Conservation (phyloP, 129 eudicot species). For the Pittosporum tobira region DNA sequence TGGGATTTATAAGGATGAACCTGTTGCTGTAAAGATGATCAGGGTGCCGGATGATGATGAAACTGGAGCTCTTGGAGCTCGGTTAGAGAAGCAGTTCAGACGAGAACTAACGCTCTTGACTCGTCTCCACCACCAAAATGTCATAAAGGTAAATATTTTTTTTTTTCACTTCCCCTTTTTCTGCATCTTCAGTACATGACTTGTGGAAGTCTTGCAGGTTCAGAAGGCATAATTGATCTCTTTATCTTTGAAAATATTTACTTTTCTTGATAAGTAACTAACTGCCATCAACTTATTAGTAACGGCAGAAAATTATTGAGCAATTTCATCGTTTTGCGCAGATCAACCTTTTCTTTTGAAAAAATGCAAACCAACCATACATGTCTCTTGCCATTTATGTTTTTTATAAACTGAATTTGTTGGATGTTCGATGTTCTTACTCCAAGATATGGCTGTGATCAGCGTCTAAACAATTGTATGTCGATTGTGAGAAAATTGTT, state of each 20-base stretch:
- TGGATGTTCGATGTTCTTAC: not conserved
- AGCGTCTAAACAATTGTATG: not conserved
- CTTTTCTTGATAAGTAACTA: not conserved
- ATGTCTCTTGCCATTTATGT: not conserved
- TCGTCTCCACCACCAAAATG: slow-evolving; percentile 67
- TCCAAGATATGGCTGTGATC: not conserved
- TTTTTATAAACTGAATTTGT: not conserved
- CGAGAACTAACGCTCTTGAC: slow-evolving; percentile 76
- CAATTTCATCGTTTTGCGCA: not conserved
- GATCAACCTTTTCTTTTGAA: not conserved
- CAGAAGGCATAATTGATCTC: not conserved
- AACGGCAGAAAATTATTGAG: too few relatives aligned
- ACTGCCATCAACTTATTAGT: too few relatives aligned
- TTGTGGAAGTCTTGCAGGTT: not conserved
- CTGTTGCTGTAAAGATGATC: slow-evolving; percentile 80
- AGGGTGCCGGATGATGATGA: slow-evolving; percentile 86
- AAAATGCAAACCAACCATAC: not conserved
- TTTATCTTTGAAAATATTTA: slow-evolving; percentile 3
- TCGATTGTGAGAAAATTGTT: not conserved
- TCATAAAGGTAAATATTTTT: slow-evolving; percentile 40
- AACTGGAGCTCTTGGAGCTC: slow-evolving; percentile 54
- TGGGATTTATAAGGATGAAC: slow-evolving; percentile 64
- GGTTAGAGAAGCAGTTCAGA: slow-evolving; percentile 63
- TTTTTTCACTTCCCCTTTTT: not conserved
- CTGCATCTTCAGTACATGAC: not conserved